Evolutionary conservation across 805 yeast species (phyloP), one percentile per base, ranked within the genome.

Genomic region (Starmerella davenportii): DNA sequence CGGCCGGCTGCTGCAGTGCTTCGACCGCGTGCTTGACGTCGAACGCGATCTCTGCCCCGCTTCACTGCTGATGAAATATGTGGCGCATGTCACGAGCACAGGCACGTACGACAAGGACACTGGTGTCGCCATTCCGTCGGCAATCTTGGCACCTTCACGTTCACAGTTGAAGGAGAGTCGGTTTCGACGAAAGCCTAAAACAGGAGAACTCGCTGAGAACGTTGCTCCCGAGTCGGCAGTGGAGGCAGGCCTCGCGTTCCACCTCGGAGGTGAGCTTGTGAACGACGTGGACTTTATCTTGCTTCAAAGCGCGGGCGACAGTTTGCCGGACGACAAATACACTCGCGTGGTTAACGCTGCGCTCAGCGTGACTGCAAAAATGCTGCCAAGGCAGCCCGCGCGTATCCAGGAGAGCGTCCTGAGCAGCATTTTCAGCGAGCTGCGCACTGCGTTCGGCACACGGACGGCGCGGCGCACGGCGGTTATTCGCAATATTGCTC

Each of bases 341-440:
- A 45, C 50, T 2, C 16, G 41, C 2, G 41, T 79, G 2, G 68
- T 82, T n/a, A 94, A 87, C 57, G 53, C 69, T 2, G 76, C 95
- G 0, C 73, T 87, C 51, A 82, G 77, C 43, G 63, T 85, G 1
- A 80, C 84, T 52, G 72, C 79, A 4, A 52, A 68, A 7, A 64
- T 78, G 1, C 77, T 87, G 46, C 80, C 92, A 0, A 62, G 65
- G 41, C 67, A 87, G 47, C 72, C 85, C 5, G 58, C 71, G 4
- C 79, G 81, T 44, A 78, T 90, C 38, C 95, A 87, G 51, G 75
- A 77, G 41, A 82, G 95, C 1, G 64, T 90, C n/a, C 57, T 90
- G 17, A 95, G 87, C 50, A 79, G 75, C 38, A 57, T 90, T 44
- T 68, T 84, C 46, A 62, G 76, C 3, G 63, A 67, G 15, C 43